Conservation (phyloP, 352 stramenopile genomes). For the Phytophthora agathidicida region DNA sequence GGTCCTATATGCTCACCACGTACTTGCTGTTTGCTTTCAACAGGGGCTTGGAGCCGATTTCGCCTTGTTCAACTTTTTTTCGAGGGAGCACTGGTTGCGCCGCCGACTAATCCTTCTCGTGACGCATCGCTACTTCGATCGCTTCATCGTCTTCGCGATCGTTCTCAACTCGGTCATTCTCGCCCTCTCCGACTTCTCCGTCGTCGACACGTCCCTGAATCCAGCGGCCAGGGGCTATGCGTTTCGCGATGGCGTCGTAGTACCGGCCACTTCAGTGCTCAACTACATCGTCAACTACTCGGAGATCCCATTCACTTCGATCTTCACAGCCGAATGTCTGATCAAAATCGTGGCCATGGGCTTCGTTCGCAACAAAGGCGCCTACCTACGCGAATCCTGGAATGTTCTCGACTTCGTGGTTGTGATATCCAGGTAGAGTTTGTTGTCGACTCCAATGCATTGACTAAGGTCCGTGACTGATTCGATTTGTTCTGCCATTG, state of each 20-base stretch:
- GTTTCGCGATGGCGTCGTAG: constrained; percentile 41
- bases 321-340: constrained; percentile 88
- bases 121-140: constrained; percentile 73
- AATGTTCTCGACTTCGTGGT: constrained; percentile 94
- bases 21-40: too few relatives aligned
- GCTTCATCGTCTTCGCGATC: constrained; percentile 87
- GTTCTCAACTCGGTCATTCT: constrained; percentile 86
- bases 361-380: constrained; percentile 55
- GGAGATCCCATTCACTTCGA: constrained; percentile 81
- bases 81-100: constrained; percentile 53
- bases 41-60: constrained; percentile 51
- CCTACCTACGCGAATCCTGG: constrained; percentile 89
- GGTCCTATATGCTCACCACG: too few relatives aligned
- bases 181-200: constrained; percentile 78
- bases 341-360: constrained; percentile 93
- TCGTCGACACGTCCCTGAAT: constrained; percentile 71
- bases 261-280: constrained; percentile 42
- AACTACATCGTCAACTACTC: constrained; percentile 69
- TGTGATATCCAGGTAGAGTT: constrained; percentile 82
- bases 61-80: constrained; percentile 51
- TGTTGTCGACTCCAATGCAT: too few relatives aligned
- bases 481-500: background rate
- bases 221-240: constrained; percentile 50
- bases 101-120: constrained; percentile 49
- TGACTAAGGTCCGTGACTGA: too few relatives aligned